These are phyloP conservation scores for Scheffersomyces illinoinensis DNA, from an alignment of 1,139 yeast species.

Conservation along the genomic window DNA sequence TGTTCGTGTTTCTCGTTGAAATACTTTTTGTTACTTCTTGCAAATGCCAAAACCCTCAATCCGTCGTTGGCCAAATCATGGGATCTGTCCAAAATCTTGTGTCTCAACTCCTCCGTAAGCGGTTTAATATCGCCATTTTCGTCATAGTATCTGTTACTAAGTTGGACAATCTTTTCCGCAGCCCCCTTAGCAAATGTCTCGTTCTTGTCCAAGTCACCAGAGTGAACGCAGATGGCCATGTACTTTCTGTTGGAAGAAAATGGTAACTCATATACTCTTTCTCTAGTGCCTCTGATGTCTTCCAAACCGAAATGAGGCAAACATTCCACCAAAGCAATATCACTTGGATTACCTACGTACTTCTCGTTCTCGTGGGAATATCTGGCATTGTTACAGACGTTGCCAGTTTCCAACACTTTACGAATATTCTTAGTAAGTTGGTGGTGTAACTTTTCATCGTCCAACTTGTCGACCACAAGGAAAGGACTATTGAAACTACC, in stretches of 20 bases:
- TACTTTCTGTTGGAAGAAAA: constrained; percentile 82
- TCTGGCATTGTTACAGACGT: constrained; percentile 78
- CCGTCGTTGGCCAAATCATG: constrained; percentile 77
- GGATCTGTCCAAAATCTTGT: constrained; percentile 55
- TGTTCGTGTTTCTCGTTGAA: constrained; percentile 28
- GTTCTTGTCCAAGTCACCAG: constrained; percentile 54
- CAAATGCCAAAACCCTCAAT: constrained; percentile 82
- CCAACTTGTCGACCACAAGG: constrained; percentile 50
- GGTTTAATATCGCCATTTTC: constrained; percentile 55
- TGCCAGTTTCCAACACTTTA: constrained; percentile 65
- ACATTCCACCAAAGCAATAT: constrained; percentile 81
- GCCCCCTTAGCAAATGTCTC: constrained; percentile 88
- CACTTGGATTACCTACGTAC: constrained; percentile 90
- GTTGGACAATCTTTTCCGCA: constrained; percentile 66
- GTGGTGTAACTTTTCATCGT: constrained; percentile 39
- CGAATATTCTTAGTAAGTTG: constrained; percentile 53
- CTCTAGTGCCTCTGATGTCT: constrained; percentile 62
- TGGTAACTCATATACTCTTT: constrained; percentile 72
- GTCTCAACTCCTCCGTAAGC: constrained; percentile 51
- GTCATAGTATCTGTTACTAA: constrained; percentile 61
- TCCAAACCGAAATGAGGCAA: constrained; percentile 69
- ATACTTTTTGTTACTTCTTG: constrained; percentile 45
- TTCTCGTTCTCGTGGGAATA: constrained; percentile 69
- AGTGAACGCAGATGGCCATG: constrained; percentile 78
- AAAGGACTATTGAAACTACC: constrained; percentile 49